Percentiles rank a stretch among this genome's conserved stretches.
phyloP scores from a whole-genome alignment of 257 asterid genomes.

The Solanum bulbocastanum region DNA sequence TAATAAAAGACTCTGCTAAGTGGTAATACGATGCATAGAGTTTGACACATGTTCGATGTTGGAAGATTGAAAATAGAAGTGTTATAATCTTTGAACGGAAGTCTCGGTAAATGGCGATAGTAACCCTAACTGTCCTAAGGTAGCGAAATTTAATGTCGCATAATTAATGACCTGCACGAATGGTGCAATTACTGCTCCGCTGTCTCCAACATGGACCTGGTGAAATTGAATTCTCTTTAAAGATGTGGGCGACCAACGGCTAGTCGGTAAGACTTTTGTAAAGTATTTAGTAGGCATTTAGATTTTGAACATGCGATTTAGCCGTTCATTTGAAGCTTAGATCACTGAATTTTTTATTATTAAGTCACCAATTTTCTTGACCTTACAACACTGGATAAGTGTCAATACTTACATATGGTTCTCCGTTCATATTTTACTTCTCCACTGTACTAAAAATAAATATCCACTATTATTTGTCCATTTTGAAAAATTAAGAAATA shows the following conservation, averaged over 20 bases:
- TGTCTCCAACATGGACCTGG: no score
- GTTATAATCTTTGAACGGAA: not conserved
- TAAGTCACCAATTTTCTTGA: not conserved
- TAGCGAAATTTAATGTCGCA: not conserved
- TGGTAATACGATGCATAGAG: rapidly evolving
- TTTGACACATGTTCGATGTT: not conserved
- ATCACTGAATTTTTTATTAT: not conserved
- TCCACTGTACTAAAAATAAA: not conserved
- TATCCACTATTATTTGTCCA: no score
- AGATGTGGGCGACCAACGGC: not conserved
- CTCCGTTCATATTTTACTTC: not conserved
- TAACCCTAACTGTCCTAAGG: not conserved
- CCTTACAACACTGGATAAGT: not conserved
- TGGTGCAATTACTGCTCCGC: not conserved
- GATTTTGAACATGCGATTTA: no score
- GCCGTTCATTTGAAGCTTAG: not conserved
- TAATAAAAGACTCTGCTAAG: no score
- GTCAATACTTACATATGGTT: not conserved
- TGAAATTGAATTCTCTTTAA: not conserved
- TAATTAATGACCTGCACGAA: no score
- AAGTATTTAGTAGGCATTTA: not conserved
- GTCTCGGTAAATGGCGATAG: rapidly evolving
- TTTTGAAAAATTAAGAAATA: no score
- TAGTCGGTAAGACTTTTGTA: not conserved
- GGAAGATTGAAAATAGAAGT: no score